Evolutionary conservation across 805 yeast genomes (phyloP).

Genomic region (Lachancea lanzarotensis): DNA sequence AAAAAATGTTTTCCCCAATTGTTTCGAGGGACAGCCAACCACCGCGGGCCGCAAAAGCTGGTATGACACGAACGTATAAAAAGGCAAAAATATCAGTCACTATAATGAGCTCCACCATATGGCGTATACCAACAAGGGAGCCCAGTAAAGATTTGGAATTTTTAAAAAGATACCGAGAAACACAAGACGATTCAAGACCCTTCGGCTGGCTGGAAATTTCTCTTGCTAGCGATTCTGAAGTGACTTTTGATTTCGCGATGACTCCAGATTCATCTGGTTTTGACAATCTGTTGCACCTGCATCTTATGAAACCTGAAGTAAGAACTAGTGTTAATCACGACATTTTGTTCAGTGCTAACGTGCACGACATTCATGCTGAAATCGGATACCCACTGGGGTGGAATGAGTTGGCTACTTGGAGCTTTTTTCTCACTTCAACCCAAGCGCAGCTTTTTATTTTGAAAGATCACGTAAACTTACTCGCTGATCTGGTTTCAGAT

Average conservation of each 20-base stretch:
- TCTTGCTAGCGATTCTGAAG: conserved; percentile 45
- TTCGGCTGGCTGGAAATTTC: conserved; percentile 91
- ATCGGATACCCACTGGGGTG: conserved; percentile 71
- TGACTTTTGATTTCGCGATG: conserved; percentile 43
- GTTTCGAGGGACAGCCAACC: conserved; percentile 51
- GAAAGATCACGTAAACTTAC: conserved; percentile 71
- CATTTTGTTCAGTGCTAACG: conserved; percentile 55
- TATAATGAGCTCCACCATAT: conserved; percentile 56
- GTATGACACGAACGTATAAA: conserved; percentile 48
- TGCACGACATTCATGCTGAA: conserved; percentile 48
- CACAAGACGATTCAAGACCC: conserved; percentile 45
- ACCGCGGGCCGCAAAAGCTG: conserved; percentile 38
- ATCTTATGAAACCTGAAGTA: conserved; percentile 52
- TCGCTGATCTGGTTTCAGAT: conserved; percentile 69
- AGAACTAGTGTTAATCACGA: conserved; percentile 88
- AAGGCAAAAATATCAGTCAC: conserved; percentile 50
- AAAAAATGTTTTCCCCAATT: conserved; percentile 60
- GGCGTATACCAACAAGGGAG: conserved; percentile 81
- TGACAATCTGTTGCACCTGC: conserved; percentile 41
- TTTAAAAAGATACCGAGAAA: conserved; percentile 27
- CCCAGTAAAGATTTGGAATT: conserved; percentile 62
- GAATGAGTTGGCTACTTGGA: conserved; percentile 76
- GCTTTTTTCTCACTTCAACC: conserved; percentile 44
- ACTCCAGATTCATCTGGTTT: conserved; percentile 52
- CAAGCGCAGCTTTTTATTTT: conserved; percentile 57